Evolutionary conservation across 169 alveolate species (phyloP).

Genomic region (Amoebophrya sp.): DNA sequence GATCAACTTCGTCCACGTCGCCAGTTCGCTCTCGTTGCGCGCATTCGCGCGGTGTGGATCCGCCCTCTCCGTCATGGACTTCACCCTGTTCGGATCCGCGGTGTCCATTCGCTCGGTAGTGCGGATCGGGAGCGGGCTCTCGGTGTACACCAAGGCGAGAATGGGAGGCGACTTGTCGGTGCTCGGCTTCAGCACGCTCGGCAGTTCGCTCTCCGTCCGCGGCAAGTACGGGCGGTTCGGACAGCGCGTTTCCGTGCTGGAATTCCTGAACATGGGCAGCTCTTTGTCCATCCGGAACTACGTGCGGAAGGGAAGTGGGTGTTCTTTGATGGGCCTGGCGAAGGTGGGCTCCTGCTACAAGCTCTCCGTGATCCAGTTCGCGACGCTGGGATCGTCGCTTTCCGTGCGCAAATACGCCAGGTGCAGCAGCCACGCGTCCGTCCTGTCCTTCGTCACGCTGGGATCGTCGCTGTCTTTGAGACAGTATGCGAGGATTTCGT

Average conservation of each 20-base stretch:
- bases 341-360: background rate
- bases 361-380: background rate
- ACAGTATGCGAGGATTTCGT: background rate
- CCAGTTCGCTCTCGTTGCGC: no score
- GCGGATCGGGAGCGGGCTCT: constrained; percentile 6
- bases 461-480: constrained; percentile 5
- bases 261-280: background rate
- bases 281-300: background rate
- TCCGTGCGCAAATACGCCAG: background rate
- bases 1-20: background rate
- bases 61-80: no score
- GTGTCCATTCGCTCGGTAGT: background rate
- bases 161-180: background rate
- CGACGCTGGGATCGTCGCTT: background rate
- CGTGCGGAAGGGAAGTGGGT: background rate
- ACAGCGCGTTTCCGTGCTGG: background rate
- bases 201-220: constrained; percentile 1
- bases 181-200: background rate
- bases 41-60: no score
- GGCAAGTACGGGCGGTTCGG: background rate
- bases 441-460: background rate
- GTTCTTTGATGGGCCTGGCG: background rate
- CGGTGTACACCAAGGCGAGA: background rate
- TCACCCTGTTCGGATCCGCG: no score
- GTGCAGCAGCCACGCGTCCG: background rate